A percentile compares a stretch with the other conserved stretches of the same genome.
Evolutionary conservation across 2,329 filamentous ascomycete genomes (phyloP).

Genomic region (Beauveria caledonica): DNA sequence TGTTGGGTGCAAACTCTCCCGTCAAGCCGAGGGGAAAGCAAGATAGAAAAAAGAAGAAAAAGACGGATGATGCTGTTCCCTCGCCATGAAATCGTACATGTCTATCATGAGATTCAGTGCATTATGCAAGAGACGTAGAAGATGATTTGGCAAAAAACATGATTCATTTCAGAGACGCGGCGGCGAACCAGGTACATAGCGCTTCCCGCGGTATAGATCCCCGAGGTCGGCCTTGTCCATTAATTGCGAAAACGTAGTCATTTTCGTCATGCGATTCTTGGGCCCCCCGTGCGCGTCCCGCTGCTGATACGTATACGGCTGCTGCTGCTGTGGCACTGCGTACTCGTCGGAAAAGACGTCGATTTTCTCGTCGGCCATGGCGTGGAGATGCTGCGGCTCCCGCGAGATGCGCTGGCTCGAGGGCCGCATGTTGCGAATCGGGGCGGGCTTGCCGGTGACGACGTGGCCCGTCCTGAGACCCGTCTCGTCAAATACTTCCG

Average conservation of each 20-base stretch:
- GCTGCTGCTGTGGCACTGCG: neutral
- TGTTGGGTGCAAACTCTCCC: neutral
- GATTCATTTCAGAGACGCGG: conserved; percentile 20
- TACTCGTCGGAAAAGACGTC: conserved; percentile 1
- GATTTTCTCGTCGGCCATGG: neutral
- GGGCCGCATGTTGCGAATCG: conserved; percentile 7
- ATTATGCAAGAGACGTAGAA: neutral
- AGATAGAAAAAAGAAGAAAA: neutral
- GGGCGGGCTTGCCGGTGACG: conserved; percentile 10
- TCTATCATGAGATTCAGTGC: neutral
- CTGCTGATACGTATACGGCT: neutral
- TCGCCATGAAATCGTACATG: neutral
- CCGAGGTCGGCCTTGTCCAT: conserved; percentile 41
- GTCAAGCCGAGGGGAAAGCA: neutral
- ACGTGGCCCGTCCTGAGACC: conserved; percentile 6
- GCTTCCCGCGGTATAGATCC: conserved; percentile 31
- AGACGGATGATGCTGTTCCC: neutral
- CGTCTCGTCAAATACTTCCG: neutral
- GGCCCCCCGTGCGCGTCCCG: neutral
- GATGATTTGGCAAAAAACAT: neutral
- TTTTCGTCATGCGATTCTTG: conserved; percentile 28
- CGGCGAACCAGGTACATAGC: conserved; percentile 33
- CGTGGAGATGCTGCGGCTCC: neutral
- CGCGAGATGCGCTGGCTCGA: conserved; percentile 10
- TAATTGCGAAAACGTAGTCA: conserved; percentile 46